Evolutionary conservation across 805 yeast genomes (phyloP), one percentile per base, ranked within the genome.

Genomic region (Kregervanrija pseudodelftensis): DNA sequence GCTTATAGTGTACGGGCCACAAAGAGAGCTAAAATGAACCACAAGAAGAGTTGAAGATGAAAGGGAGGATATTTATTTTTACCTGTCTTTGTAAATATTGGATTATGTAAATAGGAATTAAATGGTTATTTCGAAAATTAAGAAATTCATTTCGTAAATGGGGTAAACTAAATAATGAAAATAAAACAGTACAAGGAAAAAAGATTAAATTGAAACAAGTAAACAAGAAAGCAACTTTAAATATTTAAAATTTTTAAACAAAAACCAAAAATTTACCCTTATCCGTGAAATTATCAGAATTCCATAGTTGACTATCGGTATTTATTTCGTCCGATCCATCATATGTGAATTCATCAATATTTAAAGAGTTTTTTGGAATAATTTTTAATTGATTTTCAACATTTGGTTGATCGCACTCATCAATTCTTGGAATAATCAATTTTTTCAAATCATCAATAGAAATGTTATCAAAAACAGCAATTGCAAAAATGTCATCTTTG

Each of bases 401-500:
- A 36, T 43, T 53, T 5, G 54, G 53, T 0, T 53, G 59, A 30
- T 56, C 53, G 16, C 48, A 46, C 42, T 63, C 67, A 44, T 63
- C 66, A 12, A 63, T 52, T 36, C 65, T 53, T 2, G 66, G 60
- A 30, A 57, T 44, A 8, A 64, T 55, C 15, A 51, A 16, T 16
- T 48, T 49, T 44, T 59, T 63, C 39, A 66, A 45, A 1, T 58
- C 59, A 2, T 38, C 31, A 11, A 65, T 43, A 2, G 53, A 45
- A 11, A 56, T 50, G 34, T 52, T 53, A 3, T 54, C 54, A 3
- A 57, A 48, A n/a, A 65, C 61, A 10, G 55, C 55, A 22, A 85
- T 69, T 1, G 88, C 93, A 67, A 85, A 85, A 12, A 85, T 85
- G 58, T 85, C 95, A 55, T 84, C 93, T 47, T 80, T 81, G 56